Base-by-base conservation (phyloP, 2,329 filamentous ascomycete species). In the Cadophora sp. region DNA sequence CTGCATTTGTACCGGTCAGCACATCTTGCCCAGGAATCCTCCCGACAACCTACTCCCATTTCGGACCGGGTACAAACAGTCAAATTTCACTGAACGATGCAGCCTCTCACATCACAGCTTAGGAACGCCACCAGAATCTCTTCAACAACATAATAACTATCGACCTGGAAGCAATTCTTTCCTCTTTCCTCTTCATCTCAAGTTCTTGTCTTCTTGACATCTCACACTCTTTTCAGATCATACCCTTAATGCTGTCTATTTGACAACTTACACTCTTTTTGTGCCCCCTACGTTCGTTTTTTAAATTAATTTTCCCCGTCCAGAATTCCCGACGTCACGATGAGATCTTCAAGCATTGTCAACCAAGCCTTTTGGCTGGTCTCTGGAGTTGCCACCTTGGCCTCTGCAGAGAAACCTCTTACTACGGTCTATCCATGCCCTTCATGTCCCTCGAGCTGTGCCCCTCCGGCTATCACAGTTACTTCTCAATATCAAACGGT, bases 401-500 rank as follows among this genome's bases (percentile, higher is more conserved):
- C 55, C 6, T 33, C 53, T 30, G 66, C 66, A 13, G 39, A 22
- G 11, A 14, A 22, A 22, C 47, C 65, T 53, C 36, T 69, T 16
- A 45, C 65, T 13, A 69, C 62, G 8, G 30, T 69, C 45, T 41
- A 59, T 24, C 68, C 68, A 33, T 69, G 68, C 24, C 65, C 58
- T 16, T 56, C 50, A n/a, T 69, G 68, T 48, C 68, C 65, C 22
- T 16, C n/a, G 1, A 22, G 20, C 13, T 22, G 56, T 9, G 50
- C 33, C 16, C 65, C 68, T 7, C 39, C 65, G 1, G 45, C 48
- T 22, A 64, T 69, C 43, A 67, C 65, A 18, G 47, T 69, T 53
- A 69, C 65, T 2, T n/a, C 47, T 7, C 68, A 69, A 50, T 69
- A 69, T 20, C 68, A 69, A 41, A 30, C 68, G n/a, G 65, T 69